Evolutionary conservation across 2,329 filamentous ascomycete genomes (phyloP), one percentile per base, ranked within the genome.

Genomic region (Talaromyces sp.): DNA sequence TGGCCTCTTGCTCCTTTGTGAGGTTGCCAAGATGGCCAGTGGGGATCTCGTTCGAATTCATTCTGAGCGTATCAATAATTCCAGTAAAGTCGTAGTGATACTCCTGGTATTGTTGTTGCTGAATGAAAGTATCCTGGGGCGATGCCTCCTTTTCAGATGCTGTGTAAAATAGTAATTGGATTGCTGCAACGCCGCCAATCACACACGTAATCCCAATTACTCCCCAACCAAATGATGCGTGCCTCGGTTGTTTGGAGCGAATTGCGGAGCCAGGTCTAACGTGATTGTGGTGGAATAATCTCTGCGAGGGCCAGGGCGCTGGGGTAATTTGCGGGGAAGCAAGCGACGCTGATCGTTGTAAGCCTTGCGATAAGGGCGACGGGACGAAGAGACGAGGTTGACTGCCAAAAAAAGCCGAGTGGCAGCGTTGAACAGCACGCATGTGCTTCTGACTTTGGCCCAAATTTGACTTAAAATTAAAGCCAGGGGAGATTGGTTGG

Each of bases 1-100:
- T 97, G 68, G 86, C 86, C 72, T 97, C 92, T 80, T 99, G 89
- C 68, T 97, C 93, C 3, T 87, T 78, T n/a, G 93, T 97, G 66
- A 99, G 84, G 70, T 91, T 97, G 66, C 92, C 93, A 63, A 92
- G 86, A 67, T 93, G 88, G 62, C 95, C 95, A 45, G 73, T 73
- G 49, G 72, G 72, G 37, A 69, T 67, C 67, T 75, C 68, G 66
- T 69, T 66, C 61, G 76, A 68, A 72, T 78, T 76, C 63, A 72
- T 76, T 61, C 74, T 68, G 52, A 78, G 74, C 22, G 75, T 75
- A 69, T 78, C 74, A 60, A 78, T 71, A 19, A 75, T 69, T 50
- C 71, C 73, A 62, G 77, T 73, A 65, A 74, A 75, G 22, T 69
- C 66, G 39, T 71, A 61, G 61, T 70, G 62, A 63, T 58, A 65